Evolutionary conservation across 139 green algal genomes (phyloP).

Genomic region (Pedinophyceae sp.): DNA sequence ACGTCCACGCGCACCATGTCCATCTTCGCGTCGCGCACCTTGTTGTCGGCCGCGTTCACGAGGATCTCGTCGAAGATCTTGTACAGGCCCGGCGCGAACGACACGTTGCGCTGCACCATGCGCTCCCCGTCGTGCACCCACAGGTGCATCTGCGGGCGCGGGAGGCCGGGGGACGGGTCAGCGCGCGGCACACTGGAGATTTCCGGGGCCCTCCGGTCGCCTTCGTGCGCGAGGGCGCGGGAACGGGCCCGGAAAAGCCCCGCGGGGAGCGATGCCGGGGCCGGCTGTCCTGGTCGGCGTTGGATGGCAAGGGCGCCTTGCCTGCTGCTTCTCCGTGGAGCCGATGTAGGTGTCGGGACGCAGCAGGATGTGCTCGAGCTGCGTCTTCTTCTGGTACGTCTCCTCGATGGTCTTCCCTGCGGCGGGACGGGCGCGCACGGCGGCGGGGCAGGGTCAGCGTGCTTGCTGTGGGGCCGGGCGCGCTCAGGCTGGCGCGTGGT

Average conservation of each 20-base stretch:
- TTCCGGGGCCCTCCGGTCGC: no score
- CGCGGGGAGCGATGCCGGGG: no score
- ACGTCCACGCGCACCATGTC: slow-evolving; percentile 73
- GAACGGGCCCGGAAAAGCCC: no score
- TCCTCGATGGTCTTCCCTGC: slow-evolving; percentile 89
- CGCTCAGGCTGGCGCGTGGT: no score
- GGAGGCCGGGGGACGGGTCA: no score
- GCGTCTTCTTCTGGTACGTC: slow-evolving; percentile 95
- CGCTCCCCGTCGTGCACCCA: slow-evolving; percentile 82
- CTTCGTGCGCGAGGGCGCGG: no score
- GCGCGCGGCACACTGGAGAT: no score
- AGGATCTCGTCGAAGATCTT: slow-evolving; percentile 99
- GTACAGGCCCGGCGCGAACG: slow-evolving; percentile 86
- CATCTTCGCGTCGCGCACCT: slow-evolving; percentile 85
- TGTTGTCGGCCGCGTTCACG: slow-evolving; percentile 98
- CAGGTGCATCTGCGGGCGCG: slow-evolving; percentile 65
- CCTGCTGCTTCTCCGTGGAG: slow-evolving; percentile 76
- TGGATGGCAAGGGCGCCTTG: no score
- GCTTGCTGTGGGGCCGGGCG: no score
- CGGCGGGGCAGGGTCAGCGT: no score
- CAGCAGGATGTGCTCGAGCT: slow-evolving; percentile 97
- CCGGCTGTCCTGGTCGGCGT: no score
- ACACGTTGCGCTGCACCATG: slow-evolving; percentile 44
- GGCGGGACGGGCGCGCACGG: no score
- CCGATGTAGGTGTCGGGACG: slow-evolving; percentile 97